A percentile compares a stretch with the other conserved stretches of the same genome.
These are phyloP conservation scores for Dioszegia hungarica DNA, from an alignment of 768 basidiomycete species.

Conservation along the genomic window DNA sequence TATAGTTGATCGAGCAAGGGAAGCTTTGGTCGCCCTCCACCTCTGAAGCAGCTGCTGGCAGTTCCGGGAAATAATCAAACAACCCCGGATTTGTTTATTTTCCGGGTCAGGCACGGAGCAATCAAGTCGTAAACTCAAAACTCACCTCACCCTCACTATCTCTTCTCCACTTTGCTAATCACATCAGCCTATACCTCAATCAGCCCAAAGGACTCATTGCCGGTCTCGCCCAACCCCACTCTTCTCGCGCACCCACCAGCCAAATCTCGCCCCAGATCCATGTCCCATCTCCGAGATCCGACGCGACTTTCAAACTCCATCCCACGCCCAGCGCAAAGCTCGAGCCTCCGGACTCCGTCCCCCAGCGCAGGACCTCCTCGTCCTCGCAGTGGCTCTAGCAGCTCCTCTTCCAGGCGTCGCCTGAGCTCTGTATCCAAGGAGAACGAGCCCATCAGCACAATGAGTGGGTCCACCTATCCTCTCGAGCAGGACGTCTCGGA, in stretches of 20 bases:
- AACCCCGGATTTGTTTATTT: background rate
- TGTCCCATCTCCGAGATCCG: background rate
- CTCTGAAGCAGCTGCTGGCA: too few species aligned
- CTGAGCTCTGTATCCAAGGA: background rate
- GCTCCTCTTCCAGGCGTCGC: background rate
- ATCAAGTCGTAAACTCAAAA: too few species aligned
- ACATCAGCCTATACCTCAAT: too few species aligned
- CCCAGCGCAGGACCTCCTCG: background rate
- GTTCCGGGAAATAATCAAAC: background rate
- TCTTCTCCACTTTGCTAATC: too few species aligned
- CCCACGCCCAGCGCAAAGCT: background rate
- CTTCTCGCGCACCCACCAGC: too few species aligned
- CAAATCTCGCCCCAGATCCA: too few species aligned
- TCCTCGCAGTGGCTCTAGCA: too few species aligned
- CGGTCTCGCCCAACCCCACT: too few species aligned
- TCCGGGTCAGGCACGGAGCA: too few species aligned
- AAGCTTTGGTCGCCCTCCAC: constrained; percentile 5
- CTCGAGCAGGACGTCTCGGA: constrained; percentile 11
- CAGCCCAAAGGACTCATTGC: too few species aligned
- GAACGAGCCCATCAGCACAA: constrained; percentile 2
- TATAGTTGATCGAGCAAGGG: background rate
- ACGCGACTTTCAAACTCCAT: background rate
- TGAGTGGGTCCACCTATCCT: too few species aligned
- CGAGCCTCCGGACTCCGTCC: background rate
- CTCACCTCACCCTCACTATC: too few species aligned